Evolutionary conservation across 495 filamentous ascomycete species (phyloP).

Genomic region (Platismatia glauca): DNA sequence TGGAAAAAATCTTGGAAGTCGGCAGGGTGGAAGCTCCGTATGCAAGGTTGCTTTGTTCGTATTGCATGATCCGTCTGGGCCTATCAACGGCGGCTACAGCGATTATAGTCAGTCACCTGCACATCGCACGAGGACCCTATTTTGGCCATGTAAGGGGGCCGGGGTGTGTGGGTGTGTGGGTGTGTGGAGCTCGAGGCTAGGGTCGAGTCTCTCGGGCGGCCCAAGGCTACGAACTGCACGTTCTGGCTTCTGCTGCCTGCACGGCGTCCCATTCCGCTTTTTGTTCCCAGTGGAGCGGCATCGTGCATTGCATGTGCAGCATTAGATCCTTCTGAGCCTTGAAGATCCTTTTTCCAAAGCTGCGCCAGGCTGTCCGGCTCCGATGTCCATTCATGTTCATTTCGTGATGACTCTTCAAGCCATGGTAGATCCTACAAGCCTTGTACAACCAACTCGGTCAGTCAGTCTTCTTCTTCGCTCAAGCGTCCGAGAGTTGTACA

Average conservation of each 20-base stretch:
- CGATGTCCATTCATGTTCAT: not conserved
- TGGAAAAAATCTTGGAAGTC: not conserved
- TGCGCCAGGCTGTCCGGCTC: slow-evolving; percentile 4
- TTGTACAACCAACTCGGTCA: not conserved
- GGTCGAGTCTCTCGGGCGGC: not conserved
- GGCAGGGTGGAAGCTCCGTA: not conserved
- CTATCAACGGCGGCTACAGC: slow-evolving; percentile 20
- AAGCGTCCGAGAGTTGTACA: not conserved
- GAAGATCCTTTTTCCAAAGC: slow-evolving; percentile 9
- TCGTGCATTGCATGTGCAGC: slow-evolving; percentile 23
- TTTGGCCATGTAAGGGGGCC: slow-evolving; percentile 4
- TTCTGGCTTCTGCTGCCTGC: slow-evolving; percentile 15
- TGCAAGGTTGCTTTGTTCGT: not conserved
- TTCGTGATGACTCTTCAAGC: slow-evolving; percentile 6
- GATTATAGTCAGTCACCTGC: slow-evolving; percentile 21
- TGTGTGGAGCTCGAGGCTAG: slow-evolving; percentile 6
- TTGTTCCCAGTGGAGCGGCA: slow-evolving; percentile 20
- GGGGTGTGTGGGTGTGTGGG: not conserved
- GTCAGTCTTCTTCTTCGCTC: not conserved
- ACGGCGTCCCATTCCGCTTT: slow-evolving; percentile 15
- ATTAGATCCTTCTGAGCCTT: slow-evolving; percentile 13
- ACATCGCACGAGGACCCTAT: slow-evolving; percentile 10
- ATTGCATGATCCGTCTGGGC: slow-evolving; percentile 2
- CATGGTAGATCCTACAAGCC: slow-evolving; percentile 4
- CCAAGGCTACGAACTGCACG: slow-evolving; percentile 15